A percentile compares a stretch with the other conserved stretches of the same genome.
Evolutionary conservation across 768 basidiomycete genomes (phyloP).

Genomic region (Kwoniella europaea): DNA sequence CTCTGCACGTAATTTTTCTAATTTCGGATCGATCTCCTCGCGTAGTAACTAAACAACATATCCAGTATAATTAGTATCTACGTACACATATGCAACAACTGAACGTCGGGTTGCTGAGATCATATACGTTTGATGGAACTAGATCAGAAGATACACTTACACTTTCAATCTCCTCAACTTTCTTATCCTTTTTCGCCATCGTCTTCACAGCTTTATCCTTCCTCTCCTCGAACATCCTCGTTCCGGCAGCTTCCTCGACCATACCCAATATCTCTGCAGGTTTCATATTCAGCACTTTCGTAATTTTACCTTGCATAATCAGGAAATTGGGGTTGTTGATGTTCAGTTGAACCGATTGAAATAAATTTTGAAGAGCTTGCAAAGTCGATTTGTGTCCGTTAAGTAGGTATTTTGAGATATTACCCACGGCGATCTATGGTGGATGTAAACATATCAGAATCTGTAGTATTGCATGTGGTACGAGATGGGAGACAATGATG

Average conservation of each 20-base stretch:
- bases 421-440: slow-evolving; percentile 83
- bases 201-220: slow-evolving; percentile 96
- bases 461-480: background rate
- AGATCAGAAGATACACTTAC: slow-evolving; percentile 43
- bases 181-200: slow-evolving; percentile 96
- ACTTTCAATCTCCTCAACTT: slow-evolving; percentile 82
- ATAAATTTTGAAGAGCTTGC: slow-evolving; percentile 81
- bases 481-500: background rate
- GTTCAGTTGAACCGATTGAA: slow-evolving; percentile 95
- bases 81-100: too few relatives aligned
- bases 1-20: slow-evolving; percentile 85
- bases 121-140: background rate
- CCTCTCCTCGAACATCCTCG: slow-evolving; percentile 97
- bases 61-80: too few relatives aligned
- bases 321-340: slow-evolving; percentile 99
- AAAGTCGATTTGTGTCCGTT: slow-evolving; percentile 94
- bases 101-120: too few relatives aligned
- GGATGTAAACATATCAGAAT: background rate
- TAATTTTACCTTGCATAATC: slow-evolving; percentile 99
- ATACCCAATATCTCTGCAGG: slow-evolving; percentile 96
- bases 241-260: slow-evolving; percentile 98
- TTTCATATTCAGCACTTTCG: slow-evolving; percentile 98
- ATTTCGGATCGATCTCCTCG: slow-evolving; percentile 93
- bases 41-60: slow-evolving; percentile 63
- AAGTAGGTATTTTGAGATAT: slow-evolving; percentile 89